Conservation (phyloP, 148 eudicot genomes). For the Arbutus unedo region DNA sequence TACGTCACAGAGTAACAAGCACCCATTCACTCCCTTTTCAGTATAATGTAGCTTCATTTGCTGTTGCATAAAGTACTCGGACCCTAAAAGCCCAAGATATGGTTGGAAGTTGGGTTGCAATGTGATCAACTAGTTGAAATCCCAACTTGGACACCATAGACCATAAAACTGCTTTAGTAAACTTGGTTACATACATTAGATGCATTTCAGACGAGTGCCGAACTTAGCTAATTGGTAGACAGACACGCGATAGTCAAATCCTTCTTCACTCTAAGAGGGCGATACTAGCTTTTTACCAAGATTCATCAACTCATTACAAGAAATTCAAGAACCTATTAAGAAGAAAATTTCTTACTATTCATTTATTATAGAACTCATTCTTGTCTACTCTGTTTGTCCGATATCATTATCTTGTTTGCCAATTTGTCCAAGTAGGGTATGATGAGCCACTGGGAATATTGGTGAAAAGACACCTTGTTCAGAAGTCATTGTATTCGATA, state of each 20-base stretch:
- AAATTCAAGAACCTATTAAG: neutral
- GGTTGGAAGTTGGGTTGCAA: neutral
- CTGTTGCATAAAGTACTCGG: neutral
- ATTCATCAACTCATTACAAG: neutral
- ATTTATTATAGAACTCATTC: neutral
- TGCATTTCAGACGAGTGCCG: neutral
- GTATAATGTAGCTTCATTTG: neutral
- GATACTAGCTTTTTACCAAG: neutral
- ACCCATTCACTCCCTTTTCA: neutral
- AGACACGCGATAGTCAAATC: neutral
- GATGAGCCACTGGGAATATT: neutral
- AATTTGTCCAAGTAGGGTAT: neutral
- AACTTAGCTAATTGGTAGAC: neutral
- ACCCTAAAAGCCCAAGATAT: too few relatives aligned
- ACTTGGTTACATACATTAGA: neutral
- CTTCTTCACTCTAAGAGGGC: neutral
- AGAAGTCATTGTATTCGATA: too few relatives aligned
- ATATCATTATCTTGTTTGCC: neutral
- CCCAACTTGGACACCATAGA: neutral
- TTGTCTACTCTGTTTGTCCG: neutral
- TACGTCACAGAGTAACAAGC: neutral
- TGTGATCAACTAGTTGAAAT: neutral
- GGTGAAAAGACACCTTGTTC: too few relatives aligned
- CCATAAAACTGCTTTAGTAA: neutral
- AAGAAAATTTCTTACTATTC: neutral